Evolutionary conservation across 2,329 filamentous ascomycete genomes (phyloP), one percentile per base, ranked within the genome.

Genomic region (Periglandula ipomoeae): DNA sequence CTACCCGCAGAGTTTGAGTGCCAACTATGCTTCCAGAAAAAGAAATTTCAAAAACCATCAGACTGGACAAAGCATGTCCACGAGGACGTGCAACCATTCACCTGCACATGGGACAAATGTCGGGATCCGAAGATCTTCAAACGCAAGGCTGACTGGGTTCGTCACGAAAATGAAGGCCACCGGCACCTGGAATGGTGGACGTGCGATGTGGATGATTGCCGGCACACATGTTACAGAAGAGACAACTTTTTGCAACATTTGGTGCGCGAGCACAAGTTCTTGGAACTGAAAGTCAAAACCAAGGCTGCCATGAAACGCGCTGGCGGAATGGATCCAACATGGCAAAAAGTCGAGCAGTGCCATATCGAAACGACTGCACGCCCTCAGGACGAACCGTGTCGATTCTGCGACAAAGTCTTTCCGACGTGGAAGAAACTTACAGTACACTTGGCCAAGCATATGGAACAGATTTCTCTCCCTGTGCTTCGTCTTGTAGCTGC

Each of bases 1-100:
- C 74, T 96, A 6, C 90, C 90, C 1, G 88, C 89, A 3, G 83
- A 91, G 60, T 91, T 95, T 52, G 90, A 96, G 69, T 96, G 90
- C 57, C 84, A 86, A 34, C 71, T 95, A 20, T 95, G 90, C 68
- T 95, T 88, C 70, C 81, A 84, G 56, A 77, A 82, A 46, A 95
- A 93, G 72, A 88, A 82, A 58, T 89, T 93, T 58, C 80, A 84
- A 58, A 95, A 95, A 65, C 90, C 89, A 15, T 95, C 89, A 0
- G 90, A 96, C 65, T 96, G 90, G 90, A 95, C 89, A 1, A 95
- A 96, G 64, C 90, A 96, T 60, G 87, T 96, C 1, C 88, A 95
- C 58, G 90, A 95, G 66, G 90, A 96, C 62, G 81, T 95, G 1
- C 87, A 93, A 61, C 90, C 90, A 0, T 95, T 95, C 57, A 94